phyloP scores from a whole-genome alignment of 371 early-diverging fungal species.

The Encephalitozoon cuniculi region DNA sequence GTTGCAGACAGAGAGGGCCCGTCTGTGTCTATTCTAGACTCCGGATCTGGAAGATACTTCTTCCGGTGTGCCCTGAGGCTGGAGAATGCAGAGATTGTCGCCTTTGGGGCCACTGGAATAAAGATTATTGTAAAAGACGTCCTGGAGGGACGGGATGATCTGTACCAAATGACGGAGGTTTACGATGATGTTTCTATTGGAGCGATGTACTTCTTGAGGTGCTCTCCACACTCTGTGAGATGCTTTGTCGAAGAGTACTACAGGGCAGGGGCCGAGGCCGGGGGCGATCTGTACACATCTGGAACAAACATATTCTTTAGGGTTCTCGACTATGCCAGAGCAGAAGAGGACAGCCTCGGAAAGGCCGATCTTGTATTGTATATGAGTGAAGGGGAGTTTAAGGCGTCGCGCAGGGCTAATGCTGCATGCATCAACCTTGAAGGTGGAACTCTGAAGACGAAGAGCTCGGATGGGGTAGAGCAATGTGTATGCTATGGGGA shows the following conservation, averaged over 20 bases:
- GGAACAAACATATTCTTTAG: not conserved
- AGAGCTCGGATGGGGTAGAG: not conserved
- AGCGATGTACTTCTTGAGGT: not conserved
- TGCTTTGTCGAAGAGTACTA: not conserved
- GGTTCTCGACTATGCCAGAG: not conserved
- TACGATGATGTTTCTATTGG: not conserved
- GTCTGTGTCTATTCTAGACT: not conserved
- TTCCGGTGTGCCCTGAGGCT: not conserved
- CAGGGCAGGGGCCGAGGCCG: not conserved
- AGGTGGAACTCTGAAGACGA: not conserved
- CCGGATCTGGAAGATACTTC: not conserved
- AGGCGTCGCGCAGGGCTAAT: not conserved
- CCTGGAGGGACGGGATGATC: not conserved
- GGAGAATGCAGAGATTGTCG: not conserved
- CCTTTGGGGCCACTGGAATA: not conserved
- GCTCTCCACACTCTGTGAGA: not conserved
- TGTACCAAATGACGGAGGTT: not conserved
- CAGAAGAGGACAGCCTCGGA: not conserved
- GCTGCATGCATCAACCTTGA: not conserved
- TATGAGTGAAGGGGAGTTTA: not conserved
- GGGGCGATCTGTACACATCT: not conserved
- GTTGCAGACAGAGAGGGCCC: not conserved
- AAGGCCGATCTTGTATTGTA: not conserved
- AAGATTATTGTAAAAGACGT: not conserved
- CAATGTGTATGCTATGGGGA: not conserved